These are phyloP conservation scores for Garcia nutans DNA, from an alignment of 345 rosid genomes.

Conservation along the genomic window DNA sequence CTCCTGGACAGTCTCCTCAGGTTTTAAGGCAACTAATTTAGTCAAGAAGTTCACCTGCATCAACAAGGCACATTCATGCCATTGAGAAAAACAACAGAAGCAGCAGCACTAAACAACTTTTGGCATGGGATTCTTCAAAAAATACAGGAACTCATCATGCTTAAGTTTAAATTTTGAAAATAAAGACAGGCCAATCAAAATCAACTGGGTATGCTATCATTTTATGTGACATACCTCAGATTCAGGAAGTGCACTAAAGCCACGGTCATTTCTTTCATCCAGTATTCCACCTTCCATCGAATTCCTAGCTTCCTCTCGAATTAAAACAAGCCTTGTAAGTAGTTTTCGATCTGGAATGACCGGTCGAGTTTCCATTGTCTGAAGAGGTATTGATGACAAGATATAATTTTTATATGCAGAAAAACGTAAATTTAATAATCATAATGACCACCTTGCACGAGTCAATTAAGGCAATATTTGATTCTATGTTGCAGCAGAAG, in stretches of 20 bases:
- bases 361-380: conserved; percentile 94
- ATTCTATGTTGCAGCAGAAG: background rate
- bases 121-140: background rate
- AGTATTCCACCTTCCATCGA: conserved; percentile 98
- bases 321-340: conserved; percentile 84
- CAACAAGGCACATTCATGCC: conserved; percentile 7
- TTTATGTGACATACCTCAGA: conserved; percentile 54
- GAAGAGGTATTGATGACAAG: conserved; percentile 14
- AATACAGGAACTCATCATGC: background rate
- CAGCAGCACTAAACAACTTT: background rate
- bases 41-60: conserved; percentile 84
- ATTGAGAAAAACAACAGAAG: background rate
- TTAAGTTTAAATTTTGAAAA: background rate
- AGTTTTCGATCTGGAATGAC: conserved; percentile 77
- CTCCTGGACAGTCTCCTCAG: conserved; percentile 69
- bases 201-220: background rate
- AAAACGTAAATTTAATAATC: background rate
- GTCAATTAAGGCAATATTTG: background rate
- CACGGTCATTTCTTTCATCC: conserved; percentile 95
- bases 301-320: conserved; percentile 89
- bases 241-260: conserved; percentile 82
- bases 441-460: background rate
- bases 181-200: background rate
- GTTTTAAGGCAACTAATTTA: conserved; percentile 81
- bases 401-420: background rate